These are phyloP conservation scores for Lasiosphaeris hirsuta DNA, from an alignment of 495 filamentous ascomycete species.

Conservation along the genomic window DNA sequence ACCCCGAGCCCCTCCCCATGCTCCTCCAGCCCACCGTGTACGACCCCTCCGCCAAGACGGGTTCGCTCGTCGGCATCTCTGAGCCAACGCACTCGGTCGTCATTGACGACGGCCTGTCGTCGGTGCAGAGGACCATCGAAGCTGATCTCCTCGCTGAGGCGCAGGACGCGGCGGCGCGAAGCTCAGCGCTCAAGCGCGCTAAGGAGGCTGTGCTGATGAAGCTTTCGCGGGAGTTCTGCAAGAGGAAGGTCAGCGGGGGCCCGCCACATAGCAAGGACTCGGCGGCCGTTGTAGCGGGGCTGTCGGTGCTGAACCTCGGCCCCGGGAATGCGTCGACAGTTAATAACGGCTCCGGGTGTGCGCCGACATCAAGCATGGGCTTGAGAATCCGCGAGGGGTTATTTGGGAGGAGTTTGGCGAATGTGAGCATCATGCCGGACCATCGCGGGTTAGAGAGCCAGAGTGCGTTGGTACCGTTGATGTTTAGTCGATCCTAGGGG, in stretches of 20 bases:
- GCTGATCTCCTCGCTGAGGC: conserved; percentile 37
- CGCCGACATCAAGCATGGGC: conserved; percentile 21
- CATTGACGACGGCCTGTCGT: conserved; percentile 37
- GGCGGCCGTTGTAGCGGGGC: conserved; percentile 23
- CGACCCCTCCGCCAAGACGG: conserved; percentile 38
- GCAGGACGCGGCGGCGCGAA: conserved; percentile 39
- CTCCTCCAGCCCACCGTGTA: conserved; percentile 46
- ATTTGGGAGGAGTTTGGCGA: conserved; percentile 37
- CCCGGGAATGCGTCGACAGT: background rate
- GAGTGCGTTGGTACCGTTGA: conserved; percentile 45
- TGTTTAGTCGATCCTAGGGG: conserved; percentile 43
- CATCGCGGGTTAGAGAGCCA: conserved; percentile 38
- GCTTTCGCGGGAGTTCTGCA: conserved; percentile 41
- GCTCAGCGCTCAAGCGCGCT: conserved; percentile 40
- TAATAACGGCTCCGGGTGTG: background rate
- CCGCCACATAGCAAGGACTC: conserved; percentile 22
- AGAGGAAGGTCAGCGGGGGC: conserved; percentile 4
- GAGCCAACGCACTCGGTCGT: background rate
- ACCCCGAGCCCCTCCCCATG: conserved; percentile 39
- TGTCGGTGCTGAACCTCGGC: conserved; percentile 21
- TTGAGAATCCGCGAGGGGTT: conserved; percentile 39
- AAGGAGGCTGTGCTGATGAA: conserved; percentile 46
- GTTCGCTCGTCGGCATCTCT: conserved; percentile 17
- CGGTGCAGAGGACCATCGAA: conserved; percentile 41
- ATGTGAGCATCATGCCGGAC: conserved; percentile 23